Percentiles rank a stretch among this genome's conserved stretches.
phyloP scores from a whole-genome alignment of 75 land plant genomes.

The Picea sitchensis region DNA sequence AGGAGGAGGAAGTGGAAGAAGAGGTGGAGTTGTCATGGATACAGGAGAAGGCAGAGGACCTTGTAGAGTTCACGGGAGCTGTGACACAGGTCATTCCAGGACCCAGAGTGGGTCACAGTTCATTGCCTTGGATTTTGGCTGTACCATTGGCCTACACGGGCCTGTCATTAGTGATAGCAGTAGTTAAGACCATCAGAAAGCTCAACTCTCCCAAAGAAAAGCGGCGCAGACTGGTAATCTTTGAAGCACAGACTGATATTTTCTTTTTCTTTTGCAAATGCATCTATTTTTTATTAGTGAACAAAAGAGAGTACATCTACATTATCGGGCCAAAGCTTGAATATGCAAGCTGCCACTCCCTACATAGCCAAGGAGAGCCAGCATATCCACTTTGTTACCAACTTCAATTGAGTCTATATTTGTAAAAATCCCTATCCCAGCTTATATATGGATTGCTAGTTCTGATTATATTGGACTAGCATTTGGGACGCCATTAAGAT shows the following conservation, averaged over 20 bases:
- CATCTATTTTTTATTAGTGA: no score
- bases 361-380: no score
- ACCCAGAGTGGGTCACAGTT: constrained; percentile 71
- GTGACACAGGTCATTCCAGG: constrained; percentile 90
- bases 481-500: no score
- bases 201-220: constrained; percentile 70
- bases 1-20: constrained; percentile 53
- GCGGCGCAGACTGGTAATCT: constrained; percentile 53
- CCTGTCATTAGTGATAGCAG: constrained; percentile 74
- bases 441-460: no score
- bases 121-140: constrained; percentile 89
- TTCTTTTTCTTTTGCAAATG: no score
- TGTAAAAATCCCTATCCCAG: no score
- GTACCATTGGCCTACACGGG: constrained; percentile 76
- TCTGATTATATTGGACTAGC: no score
- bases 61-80: constrained; percentile 68
- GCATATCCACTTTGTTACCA: no score
- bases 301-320: no score
- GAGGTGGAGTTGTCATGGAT: constrained; percentile 94
- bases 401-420: no score
- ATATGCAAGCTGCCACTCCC: no score
- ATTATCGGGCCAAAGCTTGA: no score
- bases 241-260: not conserved
- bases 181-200: constrained; percentile 71
- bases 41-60: constrained; percentile 85